phyloP scores from a whole-genome alignment of 208 protist genomes.

The Leishmania martiniquensis region DNA sequence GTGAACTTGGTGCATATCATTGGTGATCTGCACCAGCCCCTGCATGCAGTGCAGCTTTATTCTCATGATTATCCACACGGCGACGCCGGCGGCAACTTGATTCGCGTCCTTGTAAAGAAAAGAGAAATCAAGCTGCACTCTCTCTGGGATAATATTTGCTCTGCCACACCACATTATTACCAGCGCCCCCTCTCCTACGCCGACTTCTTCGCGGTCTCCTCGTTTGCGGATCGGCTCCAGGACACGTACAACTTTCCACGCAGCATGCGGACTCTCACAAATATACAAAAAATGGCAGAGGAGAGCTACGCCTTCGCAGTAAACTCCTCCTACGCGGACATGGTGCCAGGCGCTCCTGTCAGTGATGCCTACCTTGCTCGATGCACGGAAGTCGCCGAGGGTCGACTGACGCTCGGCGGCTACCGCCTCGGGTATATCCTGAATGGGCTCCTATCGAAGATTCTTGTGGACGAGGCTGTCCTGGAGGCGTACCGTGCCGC shows the following conservation, averaged over 20 bases:
- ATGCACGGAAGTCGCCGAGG: conserved; percentile 53
- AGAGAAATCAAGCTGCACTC: conserved; percentile 59
- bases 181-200: conserved; percentile 53
- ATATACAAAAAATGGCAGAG: conserved; percentile 36
- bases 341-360: conserved; percentile 32
- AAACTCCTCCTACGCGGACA: conserved; percentile 65
- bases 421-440: conserved; percentile 70
- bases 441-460: conserved; percentile 47
- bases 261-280: conserved; percentile 19
- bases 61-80: conserved; percentile 54
- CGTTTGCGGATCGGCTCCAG: conserved; percentile 59
- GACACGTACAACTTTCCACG: conserved; percentile 54
- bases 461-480: conserved; percentile 20
- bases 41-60: conserved; percentile 63
- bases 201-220: conserved; percentile 36
- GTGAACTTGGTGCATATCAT: conserved; percentile 82
- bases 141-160: conserved; percentile 85
- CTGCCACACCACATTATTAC: conserved; percentile 20
- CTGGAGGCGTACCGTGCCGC: conserved; percentile 9
- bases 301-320: conserved; percentile 75
- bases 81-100: conserved; percentile 76
- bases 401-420: conserved; percentile 66
- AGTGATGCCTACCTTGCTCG: conserved; percentile 50
- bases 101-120: conserved; percentile 39
- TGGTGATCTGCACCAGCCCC: conserved; percentile 87